Evolutionary conservation across 331 rosid species (phyloP).

Genomic region (Acacia concinna): DNA sequence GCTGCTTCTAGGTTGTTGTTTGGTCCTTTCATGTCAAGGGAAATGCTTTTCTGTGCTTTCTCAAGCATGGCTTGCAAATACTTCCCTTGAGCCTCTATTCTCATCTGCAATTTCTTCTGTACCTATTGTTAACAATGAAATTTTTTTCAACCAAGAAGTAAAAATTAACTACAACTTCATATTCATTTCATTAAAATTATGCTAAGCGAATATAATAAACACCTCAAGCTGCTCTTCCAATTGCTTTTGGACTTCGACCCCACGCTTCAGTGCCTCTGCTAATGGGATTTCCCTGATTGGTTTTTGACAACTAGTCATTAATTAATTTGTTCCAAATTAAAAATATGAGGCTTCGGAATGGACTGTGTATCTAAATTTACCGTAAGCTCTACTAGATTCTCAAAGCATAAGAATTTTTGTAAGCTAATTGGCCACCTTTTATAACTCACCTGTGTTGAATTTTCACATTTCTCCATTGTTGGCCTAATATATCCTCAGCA

Average conservation of each 20-base stretch:
- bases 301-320: conserved; percentile 32
- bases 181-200: not conserved
- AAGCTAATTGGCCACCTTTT: not conserved
- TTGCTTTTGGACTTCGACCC: conserved; percentile 74
- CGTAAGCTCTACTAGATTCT: not conserved
- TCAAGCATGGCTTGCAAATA: conserved; percentile 78
- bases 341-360: not conserved
- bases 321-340: not conserved
- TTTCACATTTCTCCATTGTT: not conserved
- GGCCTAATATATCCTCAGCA: not conserved
- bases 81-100: conserved; percentile 93
- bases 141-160: not conserved
- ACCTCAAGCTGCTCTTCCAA: conserved; percentile 74
- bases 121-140: conserved; percentile 45
- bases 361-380: not conserved
- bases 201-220: not conserved
- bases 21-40: conserved; percentile 46
- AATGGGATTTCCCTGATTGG: conserved; percentile 66
- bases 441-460: not conserved
- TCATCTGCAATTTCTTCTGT: conserved; percentile 75
- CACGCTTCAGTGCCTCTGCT: conserved; percentile 63
- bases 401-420: not conserved
- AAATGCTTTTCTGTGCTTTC: conserved; percentile 71
- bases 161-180: not conserved
- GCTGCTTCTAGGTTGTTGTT: conserved; percentile 50